Base-by-base conservation (phyloP, 768 basidiomycete species). In the Suillus sp. region DNA sequence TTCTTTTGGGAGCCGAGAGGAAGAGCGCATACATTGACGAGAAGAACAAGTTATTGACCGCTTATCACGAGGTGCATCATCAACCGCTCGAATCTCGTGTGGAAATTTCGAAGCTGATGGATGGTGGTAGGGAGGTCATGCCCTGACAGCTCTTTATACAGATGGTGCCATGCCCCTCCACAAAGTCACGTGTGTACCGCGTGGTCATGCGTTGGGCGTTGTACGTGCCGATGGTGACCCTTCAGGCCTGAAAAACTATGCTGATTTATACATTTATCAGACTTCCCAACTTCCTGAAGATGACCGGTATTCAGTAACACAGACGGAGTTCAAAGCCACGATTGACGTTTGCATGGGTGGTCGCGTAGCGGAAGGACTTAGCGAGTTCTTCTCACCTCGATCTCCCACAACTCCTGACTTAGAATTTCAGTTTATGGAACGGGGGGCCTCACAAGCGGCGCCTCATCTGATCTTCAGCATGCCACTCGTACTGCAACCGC, bases 321-420 rank as follows among this genome's bases (percentile, higher is more conserved):
- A 83, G 48, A 91, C 85, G 65, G 88, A 96, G 75, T 94, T 86
- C 73, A 80, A 88, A 50, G 92, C 92, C 20, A 79, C 81, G 66
- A 94, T 99, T 68, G 96, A 97, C 75, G 95, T 97, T 27, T 87
- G 86, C 37, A 91, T 98, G 84, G 96, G 95, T 13, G 96, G 97
- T 25, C 90, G 97, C 56, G 92, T 95, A 7, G 97, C 97, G 27
- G 97, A 99, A 76, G 93, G 93, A 78, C 75, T 97, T 67, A 85
- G 92, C 91, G 71, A 68, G 89, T 73, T 66, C 32, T 25, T 62
- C 56, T 55, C 60, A 10, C 38, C 14, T 22, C 34, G 63, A 62
- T 51, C 43, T 35, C 42, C 14, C 54, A 60, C 60, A 25, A 64
- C 42, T 62, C 61, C 66, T 69, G 62, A 73, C 16, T 13, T 1